Evolutionary conservation across 768 basidiomycete species (phyloP).

Genomic region (Naematelia aurantialba): DNA sequence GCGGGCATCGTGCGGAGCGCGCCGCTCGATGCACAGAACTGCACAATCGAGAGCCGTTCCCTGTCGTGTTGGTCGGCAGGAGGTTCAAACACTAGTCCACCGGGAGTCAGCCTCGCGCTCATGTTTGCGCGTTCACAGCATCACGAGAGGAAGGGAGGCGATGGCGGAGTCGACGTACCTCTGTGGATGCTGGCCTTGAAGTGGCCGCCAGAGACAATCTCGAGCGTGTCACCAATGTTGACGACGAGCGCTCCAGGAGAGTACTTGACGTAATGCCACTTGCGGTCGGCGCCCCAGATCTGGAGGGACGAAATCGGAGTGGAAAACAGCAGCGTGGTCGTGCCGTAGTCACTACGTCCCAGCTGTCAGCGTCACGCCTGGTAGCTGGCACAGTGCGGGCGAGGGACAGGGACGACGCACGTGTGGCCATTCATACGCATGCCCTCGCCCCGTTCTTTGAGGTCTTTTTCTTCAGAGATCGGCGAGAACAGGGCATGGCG

Average conservation of each 20-base stretch:
- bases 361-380: background rate
- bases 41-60: conserved; percentile 30
- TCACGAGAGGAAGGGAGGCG: too few species aligned
- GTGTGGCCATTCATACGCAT: conserved; percentile 21
- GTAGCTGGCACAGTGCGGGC: background rate
- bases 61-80: conserved; percentile 21
- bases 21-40: conserved; percentile 21
- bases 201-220: conserved; percentile 30
- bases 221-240: conserved; percentile 42
- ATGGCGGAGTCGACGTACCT: too few species aligned
- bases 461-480: conserved; percentile 2
- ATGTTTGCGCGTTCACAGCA: too few species aligned
- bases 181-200: conserved; percentile 40
- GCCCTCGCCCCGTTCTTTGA: conserved; percentile 14
- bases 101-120: too few species aligned
- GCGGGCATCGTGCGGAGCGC: conserved; percentile 30
- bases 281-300: conserved; percentile 30
- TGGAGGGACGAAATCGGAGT: conserved; percentile 39
- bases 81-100: conserved; percentile 27
- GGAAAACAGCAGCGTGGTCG: conserved; percentile 32
- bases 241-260: conserved; percentile 31
- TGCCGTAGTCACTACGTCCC: conserved; percentile 31
- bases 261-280: conserved; percentile 39
- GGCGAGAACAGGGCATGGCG: conserved; percentile 30
- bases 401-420: too few species aligned